These are phyloP conservation scores for Fraxinus angustifolia DNA, from an alignment of 305 asterid genomes.

Conservation along the genomic window DNA sequence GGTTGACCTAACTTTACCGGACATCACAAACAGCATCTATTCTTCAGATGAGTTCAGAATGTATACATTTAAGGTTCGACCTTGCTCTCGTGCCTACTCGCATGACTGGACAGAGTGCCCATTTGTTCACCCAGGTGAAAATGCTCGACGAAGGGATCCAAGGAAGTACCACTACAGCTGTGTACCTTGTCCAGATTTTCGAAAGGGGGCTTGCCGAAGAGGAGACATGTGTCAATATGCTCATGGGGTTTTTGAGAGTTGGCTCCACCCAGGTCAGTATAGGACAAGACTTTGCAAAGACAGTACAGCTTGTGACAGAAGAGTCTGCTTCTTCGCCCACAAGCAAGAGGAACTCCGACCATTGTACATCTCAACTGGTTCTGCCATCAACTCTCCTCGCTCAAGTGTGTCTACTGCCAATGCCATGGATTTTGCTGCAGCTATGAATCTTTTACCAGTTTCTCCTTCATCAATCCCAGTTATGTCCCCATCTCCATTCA, in stretches of 20 bases:
- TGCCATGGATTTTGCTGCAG: constrained; percentile 57
- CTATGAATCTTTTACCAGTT: constrained; percentile 59
- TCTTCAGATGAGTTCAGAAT: constrained; percentile 74
- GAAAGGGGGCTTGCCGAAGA: constrained; percentile 23
- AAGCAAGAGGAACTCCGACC: constrained; percentile 70
- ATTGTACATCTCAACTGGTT: constrained; percentile 65
- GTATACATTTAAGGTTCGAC: constrained; percentile 42
- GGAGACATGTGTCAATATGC: constrained; percentile 29
- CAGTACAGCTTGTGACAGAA: constrained; percentile 26
- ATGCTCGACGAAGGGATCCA: constrained; percentile 33
- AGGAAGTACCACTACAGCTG: constrained; percentile 27
- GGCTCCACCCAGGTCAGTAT: constrained; percentile 35
- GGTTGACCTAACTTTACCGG: constrained; percentile 66
- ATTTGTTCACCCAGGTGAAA: constrained; percentile 32
- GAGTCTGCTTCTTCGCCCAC: constrained; percentile 33
- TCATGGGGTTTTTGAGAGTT: constrained; percentile 33
- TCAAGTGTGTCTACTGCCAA: constrained; percentile 39
- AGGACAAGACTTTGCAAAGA: constrained; percentile 35
- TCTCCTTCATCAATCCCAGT: constrained; percentile 37
- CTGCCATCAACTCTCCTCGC: constrained; percentile 71
- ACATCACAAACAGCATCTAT: constrained; percentile 70
- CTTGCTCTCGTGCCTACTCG: constrained; percentile 29
- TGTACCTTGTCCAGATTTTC: constrained; percentile 19
- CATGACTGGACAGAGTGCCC: constrained; percentile 40
- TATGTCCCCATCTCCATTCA: constrained; percentile 38